Conservation (phyloP, 192 early-diverging fungal species). For the Chytriomyces hyalinus region DNA sequence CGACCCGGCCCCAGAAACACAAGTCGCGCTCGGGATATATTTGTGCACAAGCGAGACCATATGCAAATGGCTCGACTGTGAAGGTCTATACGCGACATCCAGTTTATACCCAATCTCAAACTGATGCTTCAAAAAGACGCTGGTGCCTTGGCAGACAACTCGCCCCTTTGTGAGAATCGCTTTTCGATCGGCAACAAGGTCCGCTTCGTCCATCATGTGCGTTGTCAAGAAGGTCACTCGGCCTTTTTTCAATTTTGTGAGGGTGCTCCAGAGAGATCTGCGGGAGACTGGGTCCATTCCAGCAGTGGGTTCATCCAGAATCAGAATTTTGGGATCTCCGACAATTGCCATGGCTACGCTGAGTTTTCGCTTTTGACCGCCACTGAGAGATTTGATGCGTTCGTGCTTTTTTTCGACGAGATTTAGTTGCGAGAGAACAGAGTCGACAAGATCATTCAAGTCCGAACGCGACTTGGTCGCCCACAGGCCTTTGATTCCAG, state of each 20-base stretch:
- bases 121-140: slow-evolving; percentile 68
- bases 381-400: slow-evolving; percentile 17
- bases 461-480: slow-evolving; percentile 40
- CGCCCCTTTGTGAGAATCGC: slow-evolving; percentile 71
- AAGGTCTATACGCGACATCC: slow-evolving; percentile 15
- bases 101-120: slow-evolving; percentile 72
- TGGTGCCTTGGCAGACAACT: slow-evolving; percentile 66
- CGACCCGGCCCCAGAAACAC: slow-evolving; percentile 1
- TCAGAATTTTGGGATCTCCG: slow-evolving; percentile 63
- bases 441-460: slow-evolving; percentile 53
- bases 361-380: slow-evolving; percentile 72
- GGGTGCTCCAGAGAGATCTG: slow-evolving; percentile 62
- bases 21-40: slow-evolving; percentile 36
- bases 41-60: slow-evolving; percentile 50
- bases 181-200: slow-evolving; percentile 61
- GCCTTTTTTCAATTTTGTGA: slow-evolving; percentile 61
- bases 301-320: slow-evolving; percentile 64
- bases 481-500: slow-evolving; percentile 67
- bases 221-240: slow-evolving; percentile 53
- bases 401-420: slow-evolving; percentile 34
- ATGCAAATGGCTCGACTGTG: slow-evolving; percentile 33
- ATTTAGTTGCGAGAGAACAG: slow-evolving; percentile 42
- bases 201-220: slow-evolving; percentile 60
- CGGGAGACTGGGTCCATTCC: slow-evolving; percentile 72
- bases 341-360: slow-evolving; percentile 70